Evolutionary conservation across 2,329 filamentous ascomycete genomes (phyloP), one percentile per base, ranked within the genome.

Genomic region (Fusarium transvaalense): DNA sequence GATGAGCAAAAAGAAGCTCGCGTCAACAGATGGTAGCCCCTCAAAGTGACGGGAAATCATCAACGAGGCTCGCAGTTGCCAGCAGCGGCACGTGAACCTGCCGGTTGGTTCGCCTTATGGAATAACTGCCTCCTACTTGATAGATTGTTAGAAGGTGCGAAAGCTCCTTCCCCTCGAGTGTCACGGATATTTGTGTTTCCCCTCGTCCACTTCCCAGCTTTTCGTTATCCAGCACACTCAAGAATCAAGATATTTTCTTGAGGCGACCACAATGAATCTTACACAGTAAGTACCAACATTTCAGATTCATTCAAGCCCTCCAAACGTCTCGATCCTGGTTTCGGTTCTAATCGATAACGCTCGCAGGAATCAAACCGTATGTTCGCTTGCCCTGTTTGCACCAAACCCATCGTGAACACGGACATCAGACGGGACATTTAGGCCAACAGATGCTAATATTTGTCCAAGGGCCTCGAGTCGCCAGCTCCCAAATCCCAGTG

Each of bases 401-500:
- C 27, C 27, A 31, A 21, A 19, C 32, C 31, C 21, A 34, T 32
- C n/a, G 23, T 13, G 29, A 7, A 34, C 6, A 19, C 21, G 9
- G 19, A n/a, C 32, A 32, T 10, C 10, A 23, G 17, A 35, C n/a
- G 32, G n/a, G 13, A 31, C 37, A n/a, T 37, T 6, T 17, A 25
- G n/a, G 17, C 6, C 12, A 17, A 15, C n/a, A 23, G n/a, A 34
- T 19, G 31, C 58, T 69, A 21, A 70, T 35, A 37, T 43, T 43
- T 21, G 10, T 39, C n/a, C 25, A 48, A 71, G 63, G 43, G 42
- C 17, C 31, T 56, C 13, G 50, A 54, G 27, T 29, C 54, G 25
- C 29, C 52, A 7, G 19, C 29, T 5, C 55, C 37, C 19, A 51
- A 34, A 27, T 37, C 60, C 10, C 53, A 80, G 55, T 71, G 78